Evolutionary conservation across 2,329 filamentous ascomycete species (phyloP), one percentile per base, ranked within the genome.

Genomic region (Phialophora macrospora): DNA sequence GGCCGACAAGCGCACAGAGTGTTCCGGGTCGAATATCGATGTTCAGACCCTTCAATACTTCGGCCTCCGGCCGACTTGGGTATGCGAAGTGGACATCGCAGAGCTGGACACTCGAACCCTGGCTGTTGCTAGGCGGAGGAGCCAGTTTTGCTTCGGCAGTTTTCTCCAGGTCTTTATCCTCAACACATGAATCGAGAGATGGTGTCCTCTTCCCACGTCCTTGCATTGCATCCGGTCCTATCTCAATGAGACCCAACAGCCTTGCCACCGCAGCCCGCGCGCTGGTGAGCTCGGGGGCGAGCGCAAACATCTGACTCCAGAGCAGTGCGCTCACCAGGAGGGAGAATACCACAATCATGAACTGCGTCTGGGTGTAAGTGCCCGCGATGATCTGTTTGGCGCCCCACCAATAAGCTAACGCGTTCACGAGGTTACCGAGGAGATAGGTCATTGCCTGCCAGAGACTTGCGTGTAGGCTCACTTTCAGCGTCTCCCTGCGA

Each of bases 41-140:
- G 28, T 93, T 88, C 11, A 97, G 82, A 0, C 93, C 93, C 28
- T 91, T 89, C 2, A 98, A 87, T 0, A 97, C 92, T 20, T 91
- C 91, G 2, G 74, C 70, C 9, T 78, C 75, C 0, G 76, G 74
- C 0, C 94, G 87, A 0, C 92, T 96, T 0, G 93, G 93, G 74
- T 98, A 98, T 48, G 92, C 86, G 84, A 97, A 97, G 76, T 96
- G 91, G 1, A 98, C 92, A 34, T 52, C 24, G 55, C 55, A 14
- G 54, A 59, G 32, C 22, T 54, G 38, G 22, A 49, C 51, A 46
- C 51, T 62, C 17, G 60, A 63, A 28, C 38, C 51, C 41, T 22
- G 26, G 22, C 7, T 34, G 34, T 28, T 51, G 34, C 4, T 17
- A 17, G 34, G 12, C 44, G 46, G 38, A 28, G 30, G 24, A 48